phyloP scores from a whole-genome alignment of 805 yeast genomes.

The Jamesozyma spencerorum region DNA sequence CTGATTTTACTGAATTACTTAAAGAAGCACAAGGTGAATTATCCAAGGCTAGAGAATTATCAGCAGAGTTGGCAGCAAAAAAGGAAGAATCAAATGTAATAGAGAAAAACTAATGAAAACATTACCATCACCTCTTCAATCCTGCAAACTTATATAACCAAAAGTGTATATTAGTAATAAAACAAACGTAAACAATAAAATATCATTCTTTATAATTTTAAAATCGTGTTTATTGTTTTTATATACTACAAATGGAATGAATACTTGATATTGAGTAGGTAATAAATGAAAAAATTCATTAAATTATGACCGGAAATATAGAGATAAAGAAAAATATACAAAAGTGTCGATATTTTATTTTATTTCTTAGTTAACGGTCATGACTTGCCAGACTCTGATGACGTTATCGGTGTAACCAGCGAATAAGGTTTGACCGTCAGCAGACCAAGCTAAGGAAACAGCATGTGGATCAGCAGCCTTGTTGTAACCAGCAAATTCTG shows the following conservation, averaged over 20 bases:
- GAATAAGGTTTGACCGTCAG: conserved; percentile 98
- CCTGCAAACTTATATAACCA: too few relatives aligned
- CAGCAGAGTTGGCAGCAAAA: neutral
- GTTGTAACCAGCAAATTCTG: conserved; percentile 83
- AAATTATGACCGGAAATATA: conserved; percentile 4
- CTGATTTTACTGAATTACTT: conserved; percentile 54
- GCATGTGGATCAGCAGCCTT: conserved; percentile 97
- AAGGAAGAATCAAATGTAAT: too few relatives aligned
- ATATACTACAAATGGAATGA: conserved; percentile 1
- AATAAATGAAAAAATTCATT: neutral
- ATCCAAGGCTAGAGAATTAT: conserved; percentile 30
- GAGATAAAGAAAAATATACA: conserved; percentile 5
- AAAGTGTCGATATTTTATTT: conserved; percentile 1
- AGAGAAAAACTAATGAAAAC: too few relatives aligned
- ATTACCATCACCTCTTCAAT: too few relatives aligned
- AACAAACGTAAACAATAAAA: too few relatives aligned
- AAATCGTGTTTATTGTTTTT: neutral
- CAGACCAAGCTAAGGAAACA: conserved; percentile 97
- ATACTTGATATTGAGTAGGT: neutral
- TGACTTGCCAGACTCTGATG: conserved; percentile 99
- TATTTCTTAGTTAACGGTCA: conserved; percentile 49
- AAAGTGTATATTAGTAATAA: too few relatives aligned
- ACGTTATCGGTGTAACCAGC: conserved; percentile 99
- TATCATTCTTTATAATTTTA: too few relatives aligned
- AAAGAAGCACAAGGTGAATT: conserved; percentile 60